Evolutionary conservation across 1,139 yeast genomes (phyloP), one percentile per base, ranked within the genome.

Genomic region (Blastobotrys proliferans): DNA sequence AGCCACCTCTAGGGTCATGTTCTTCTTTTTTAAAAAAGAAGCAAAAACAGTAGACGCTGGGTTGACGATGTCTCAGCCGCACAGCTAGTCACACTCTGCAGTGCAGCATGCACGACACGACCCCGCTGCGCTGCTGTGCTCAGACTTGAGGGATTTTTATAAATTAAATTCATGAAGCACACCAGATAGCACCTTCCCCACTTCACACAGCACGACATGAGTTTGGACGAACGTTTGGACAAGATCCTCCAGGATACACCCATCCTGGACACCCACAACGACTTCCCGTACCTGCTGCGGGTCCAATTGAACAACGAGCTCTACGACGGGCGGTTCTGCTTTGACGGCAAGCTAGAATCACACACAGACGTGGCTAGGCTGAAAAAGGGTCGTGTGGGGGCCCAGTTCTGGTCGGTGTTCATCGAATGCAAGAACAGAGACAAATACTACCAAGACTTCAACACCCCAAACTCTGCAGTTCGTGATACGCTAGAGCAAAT

Each of bases 401-500:
- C 44, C 13, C 53, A 50, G 36, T 50, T 50, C 37, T 50, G 50
- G 47, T 40, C 46, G 9, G 50, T 49, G 5, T 49, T 49, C 31
- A 41, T 49, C 5, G 48, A 45, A 13, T 49, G 52, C 41, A 33
- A 44, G 36, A 27, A 14, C 35, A 13, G 14, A 14, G 46, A 48
- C 30, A 46, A 39, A 6, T 16, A 33, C 18, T 43, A 48, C 35
- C 51, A 42, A 35, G 54, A 49, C 37, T 51, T 47, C 41, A 49
- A 50, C 31, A 27, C 22, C 25, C 43, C 46, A 11, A 46, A 43
- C 36, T 37, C 44, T 17, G 70, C 68, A 1, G 77, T 74, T 2
- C 58, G 79, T 46, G 79, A 74, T 51, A 74, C 79, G 1, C 45
- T 75, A 51, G 79, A 75, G 47, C 78, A 73, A 52, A 72, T 75